These are phyloP conservation scores for Luvunga scandens DNA, from an alignment of 345 rosid genomes.

Conservation along the genomic window DNA sequence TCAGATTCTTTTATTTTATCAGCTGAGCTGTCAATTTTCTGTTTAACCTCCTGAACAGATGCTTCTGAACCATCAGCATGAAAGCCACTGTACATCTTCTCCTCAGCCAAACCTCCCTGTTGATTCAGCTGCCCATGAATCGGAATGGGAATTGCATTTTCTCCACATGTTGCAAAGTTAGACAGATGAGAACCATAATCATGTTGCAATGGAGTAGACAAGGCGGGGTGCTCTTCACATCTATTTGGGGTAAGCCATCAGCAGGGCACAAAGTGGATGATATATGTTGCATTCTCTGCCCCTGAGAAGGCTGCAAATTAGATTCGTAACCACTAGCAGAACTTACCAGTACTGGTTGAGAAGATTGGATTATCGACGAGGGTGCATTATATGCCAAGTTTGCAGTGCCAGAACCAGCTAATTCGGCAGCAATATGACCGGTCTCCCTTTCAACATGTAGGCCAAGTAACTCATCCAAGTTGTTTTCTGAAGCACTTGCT, in stretches of 20 bases:
- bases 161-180: conserved; percentile 26
- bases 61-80: conserved; percentile 34
- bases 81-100: conserved; percentile 29
- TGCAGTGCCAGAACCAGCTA: conserved; percentile 26
- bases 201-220: conserved; percentile 32
- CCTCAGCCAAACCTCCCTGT: conserved; percentile 37
- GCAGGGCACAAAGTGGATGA: conserved; percentile 21
- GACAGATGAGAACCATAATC: conserved; percentile 37
- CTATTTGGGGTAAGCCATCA: conserved; percentile 28
- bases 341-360: conserved; percentile 30
- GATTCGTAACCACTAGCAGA: conserved; percentile 34
- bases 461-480: conserved; percentile 48
- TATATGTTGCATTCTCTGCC: conserved; percentile 33
- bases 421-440: conserved; percentile 23
- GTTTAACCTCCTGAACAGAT: conserved; percentile 31
- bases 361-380: conserved; percentile 26
- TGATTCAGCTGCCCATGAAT: conserved; percentile 35
- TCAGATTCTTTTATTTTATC: conserved; percentile 40
- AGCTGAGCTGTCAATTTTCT: conserved; percentile 36
- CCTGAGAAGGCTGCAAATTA: conserved; percentile 31
- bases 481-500: conserved; percentile 48
- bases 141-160: conserved; percentile 34
- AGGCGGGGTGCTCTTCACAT: conserved; percentile 31
- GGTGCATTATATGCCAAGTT: conserved; percentile 31
- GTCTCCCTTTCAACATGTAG: conserved; percentile 39